Conservation (phyloP, 2,329 filamentous ascomycete genomes). For the Penicillium sp. region DNA sequence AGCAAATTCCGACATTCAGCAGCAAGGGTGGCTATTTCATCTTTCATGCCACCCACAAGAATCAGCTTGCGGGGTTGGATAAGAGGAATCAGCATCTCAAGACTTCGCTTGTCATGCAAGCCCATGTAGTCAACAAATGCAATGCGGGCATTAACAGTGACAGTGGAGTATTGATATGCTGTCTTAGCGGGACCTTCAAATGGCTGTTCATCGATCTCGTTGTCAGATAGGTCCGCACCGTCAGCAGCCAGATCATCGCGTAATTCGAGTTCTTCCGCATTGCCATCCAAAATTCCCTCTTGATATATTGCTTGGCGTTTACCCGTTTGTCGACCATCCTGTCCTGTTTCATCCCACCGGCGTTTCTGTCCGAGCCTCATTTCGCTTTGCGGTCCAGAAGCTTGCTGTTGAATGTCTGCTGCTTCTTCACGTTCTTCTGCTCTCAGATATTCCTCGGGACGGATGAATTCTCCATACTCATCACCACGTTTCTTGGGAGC, state of each 20-base stretch:
- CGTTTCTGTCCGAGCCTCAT: constrained; percentile 82
- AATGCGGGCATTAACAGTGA: constrained; percentile 70
- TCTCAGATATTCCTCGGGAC: constrained; percentile 87
- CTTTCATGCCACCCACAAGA: constrained; percentile 73
- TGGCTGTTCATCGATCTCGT: constrained; percentile 49
- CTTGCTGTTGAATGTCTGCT: constrained; percentile 59
- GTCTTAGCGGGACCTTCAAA: constrained; percentile 71
- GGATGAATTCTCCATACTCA: constrained; percentile 90
- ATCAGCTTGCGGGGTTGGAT: constrained; percentile 94
- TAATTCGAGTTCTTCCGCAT: constrained; percentile 47
- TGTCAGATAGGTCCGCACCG: constrained; percentile 52
- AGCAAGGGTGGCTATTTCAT: constrained; percentile 75
- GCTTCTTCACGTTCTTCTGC: constrained; percentile 84
- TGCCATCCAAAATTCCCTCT: constrained; percentile 33
- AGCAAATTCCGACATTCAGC: constrained; percentile 71
- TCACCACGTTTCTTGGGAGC: constrained; percentile 75
- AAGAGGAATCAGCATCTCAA: constrained; percentile 91
- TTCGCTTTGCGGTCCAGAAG: constrained; percentile 51
- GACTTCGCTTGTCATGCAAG: constrained; percentile 84
- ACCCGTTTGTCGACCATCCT: constrained; percentile 40
- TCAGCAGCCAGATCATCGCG: constrained; percentile 45
- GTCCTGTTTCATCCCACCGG: constrained; percentile 75
- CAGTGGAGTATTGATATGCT: constrained; percentile 57
- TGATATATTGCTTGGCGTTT: constrained; percentile 24
- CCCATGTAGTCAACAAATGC: constrained; percentile 90